These are phyloP conservation scores for Talaromyces sp. DNA, from an alignment of 2,329 filamentous ascomycete species.

Conservation along the genomic window DNA sequence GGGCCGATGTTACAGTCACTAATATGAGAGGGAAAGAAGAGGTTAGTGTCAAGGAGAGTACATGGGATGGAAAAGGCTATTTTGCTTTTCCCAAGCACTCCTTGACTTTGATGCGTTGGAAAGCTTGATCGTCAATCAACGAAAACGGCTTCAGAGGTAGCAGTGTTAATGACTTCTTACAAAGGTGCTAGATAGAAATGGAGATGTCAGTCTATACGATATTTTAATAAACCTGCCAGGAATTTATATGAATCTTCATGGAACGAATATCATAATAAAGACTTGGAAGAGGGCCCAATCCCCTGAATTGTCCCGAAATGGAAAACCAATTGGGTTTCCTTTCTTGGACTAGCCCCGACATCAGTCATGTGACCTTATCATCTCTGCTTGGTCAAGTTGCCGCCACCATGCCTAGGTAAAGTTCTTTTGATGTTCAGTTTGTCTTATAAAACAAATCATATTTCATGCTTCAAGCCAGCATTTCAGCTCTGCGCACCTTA, in stretches of 20 bases:
- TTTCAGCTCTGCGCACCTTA: not conserved
- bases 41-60: conserved; percentile 58
- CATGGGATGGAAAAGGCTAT: conserved; percentile 60
- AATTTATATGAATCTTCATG: not conserved
- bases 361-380: not conserved
- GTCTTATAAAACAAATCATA: not conserved
- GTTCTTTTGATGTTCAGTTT: not conserved
- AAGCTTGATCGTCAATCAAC: conserved; percentile 22
- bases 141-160: not conserved
- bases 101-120: conserved; percentile 63
- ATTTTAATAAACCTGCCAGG: too few relatives aligned
- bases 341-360: not conserved
- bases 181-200: not conserved
- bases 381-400: not conserved
- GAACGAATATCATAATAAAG: not conserved
- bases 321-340: not conserved
- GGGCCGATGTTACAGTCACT: conserved; percentile 52
- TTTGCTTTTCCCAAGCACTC: conserved; percentile 68
- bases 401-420: not conserved
- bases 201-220: too few relatives aligned
- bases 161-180: not conserved
- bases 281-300: too few relatives aligned
- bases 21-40: conserved; percentile 63
- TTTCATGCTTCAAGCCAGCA: too few relatives aligned
- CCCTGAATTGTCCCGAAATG: conserved; percentile 1